Evolutionary conservation across 345 rosid species (phyloP), one percentile per base, ranked within the genome.

Genomic region (Heritiera littoralis): DNA sequence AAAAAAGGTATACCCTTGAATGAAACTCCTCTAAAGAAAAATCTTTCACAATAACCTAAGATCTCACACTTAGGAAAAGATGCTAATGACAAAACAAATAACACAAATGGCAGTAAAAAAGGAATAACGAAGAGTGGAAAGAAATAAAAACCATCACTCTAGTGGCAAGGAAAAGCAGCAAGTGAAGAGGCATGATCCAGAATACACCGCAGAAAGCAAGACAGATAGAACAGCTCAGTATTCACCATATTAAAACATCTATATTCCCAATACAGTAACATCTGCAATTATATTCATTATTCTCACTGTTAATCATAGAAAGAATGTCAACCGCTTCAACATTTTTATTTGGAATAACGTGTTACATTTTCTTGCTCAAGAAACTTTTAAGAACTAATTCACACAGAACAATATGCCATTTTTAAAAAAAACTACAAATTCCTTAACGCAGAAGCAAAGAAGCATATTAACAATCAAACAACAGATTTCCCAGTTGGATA

Each of bases 161-260:
- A 30, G 32, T 52, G 48, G 63, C 74, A 63, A 28, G 48, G 38
- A 58, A 40, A 48, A 23, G 11, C 32, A n/a, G 61, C 10, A 32
- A 35, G 8, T 45, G 56, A 9, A 1, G 52, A n/a, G 40, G 69
- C 45, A 46, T 64, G 32, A 28, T 78, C 69, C 35, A 77, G 65
- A 59, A 78, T n/a, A 49, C 38, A n/a, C 79, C 80, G 84, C 80
- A 78, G 49, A 72, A 32, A 61, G 72, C 30, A 66, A 82, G 14
- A 69, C 14, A 6, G n/a, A 41, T 17, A 18, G 43, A 43, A 38
- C 14, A 1, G 54, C 35, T 78, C 65, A 54, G 80, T 5, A 14
- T 65, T 15, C 41, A 48, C 15, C 7, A 20, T 18, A 67, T 9
- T 6, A 48, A 38, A 32, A 72, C 63, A 15, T 52, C 43, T 52